Percentiles rank a stretch among this genome's conserved stretches.
Evolutionary conservation across 2,329 filamentous ascomycete species (phyloP).

Genomic region (Pseudogymnoascus sp.): DNA sequence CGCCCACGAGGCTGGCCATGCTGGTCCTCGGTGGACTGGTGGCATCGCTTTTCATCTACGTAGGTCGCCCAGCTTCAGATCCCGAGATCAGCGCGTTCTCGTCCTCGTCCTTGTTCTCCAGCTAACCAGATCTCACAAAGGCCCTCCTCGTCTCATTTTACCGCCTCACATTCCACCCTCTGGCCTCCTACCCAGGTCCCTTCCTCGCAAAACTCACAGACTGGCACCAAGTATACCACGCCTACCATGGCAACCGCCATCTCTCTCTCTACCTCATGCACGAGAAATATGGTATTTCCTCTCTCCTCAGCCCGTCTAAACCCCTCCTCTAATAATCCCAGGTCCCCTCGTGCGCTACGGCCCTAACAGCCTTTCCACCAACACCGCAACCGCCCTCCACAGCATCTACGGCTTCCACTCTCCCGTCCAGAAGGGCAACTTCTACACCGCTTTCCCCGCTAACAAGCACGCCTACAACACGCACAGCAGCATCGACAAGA

Average conservation of each 20-base stretch:
- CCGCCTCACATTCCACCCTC: constrained; percentile 55
- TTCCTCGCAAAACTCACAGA: constrained; percentile 57
- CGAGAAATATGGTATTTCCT: constrained; percentile 55
- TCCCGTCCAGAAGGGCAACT: constrained; percentile 61
- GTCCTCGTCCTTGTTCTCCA: background rate
- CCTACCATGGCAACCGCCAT: constrained; percentile 67
- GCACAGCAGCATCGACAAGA: constrained; percentile 64
- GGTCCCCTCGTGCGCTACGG: constrained; percentile 67
- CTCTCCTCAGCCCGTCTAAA: constrained; percentile 11
- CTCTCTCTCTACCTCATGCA: constrained; percentile 66
- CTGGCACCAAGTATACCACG: constrained; percentile 62
- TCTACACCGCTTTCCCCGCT: constrained; percentile 67
- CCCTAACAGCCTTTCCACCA: constrained; percentile 71
- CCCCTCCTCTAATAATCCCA: constrained; percentile 24
- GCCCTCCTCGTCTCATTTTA: constrained; percentile 35
- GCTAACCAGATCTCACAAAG: constrained; percentile 2
- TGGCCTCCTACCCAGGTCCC: constrained; percentile 59
- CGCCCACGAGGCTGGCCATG: background rate
- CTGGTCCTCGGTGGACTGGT: background rate
- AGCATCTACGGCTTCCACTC: constrained; percentile 58
- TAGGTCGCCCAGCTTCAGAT: background rate
- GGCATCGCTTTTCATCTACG: background rate
- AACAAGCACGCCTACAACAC: constrained; percentile 60
- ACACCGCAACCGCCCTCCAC: constrained; percentile 60
- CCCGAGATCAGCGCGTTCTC: background rate